Conservation (phyloP, 2,329 filamentous ascomycete species). For the Fusarium buharicum region DNA sequence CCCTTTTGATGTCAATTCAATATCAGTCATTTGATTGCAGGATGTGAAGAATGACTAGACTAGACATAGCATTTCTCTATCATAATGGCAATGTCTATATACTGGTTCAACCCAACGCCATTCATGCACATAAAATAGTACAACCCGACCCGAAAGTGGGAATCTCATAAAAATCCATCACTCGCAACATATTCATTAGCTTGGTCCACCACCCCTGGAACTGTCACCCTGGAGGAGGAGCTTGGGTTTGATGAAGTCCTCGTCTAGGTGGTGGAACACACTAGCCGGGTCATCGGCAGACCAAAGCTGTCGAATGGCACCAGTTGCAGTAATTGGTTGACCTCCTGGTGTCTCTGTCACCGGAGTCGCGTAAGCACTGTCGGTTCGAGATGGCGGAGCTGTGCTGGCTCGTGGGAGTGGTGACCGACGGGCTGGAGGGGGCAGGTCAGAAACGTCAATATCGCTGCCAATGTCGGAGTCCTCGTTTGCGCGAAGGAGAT, state of each 20-base stretch:
- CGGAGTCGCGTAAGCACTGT: constrained; percentile 48
- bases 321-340: constrained; percentile 73
- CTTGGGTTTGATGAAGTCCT: constrained; percentile 94
- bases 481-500: constrained; percentile 62
- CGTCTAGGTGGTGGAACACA: constrained; percentile 91
- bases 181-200: constrained; percentile 22
- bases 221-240: constrained; percentile 79
- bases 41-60: not conserved
- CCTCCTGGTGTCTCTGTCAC: constrained; percentile 44
- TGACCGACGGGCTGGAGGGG: constrained; percentile 65
- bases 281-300: constrained; percentile 88
- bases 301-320: constrained; percentile 82
- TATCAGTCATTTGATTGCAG: not conserved
- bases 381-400: constrained; percentile 39
- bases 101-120: constrained; percentile 40
- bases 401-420: constrained; percentile 49
- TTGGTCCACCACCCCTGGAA: constrained; percentile 43
- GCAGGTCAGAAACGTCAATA: constrained; percentile 73
- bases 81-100: constrained; percentile 37
- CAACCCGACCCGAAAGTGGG: constrained; percentile 11
- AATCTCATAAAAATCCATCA: constrained; percentile 15
- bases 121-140: constrained; percentile 42
- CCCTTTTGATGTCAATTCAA: not conserved
- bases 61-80: constrained; percentile 27
- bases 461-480: constrained; percentile 72